Base-by-base conservation (phyloP, 1,284 basidiomycete genomes). In the Kwoniella shivajii region DNA sequence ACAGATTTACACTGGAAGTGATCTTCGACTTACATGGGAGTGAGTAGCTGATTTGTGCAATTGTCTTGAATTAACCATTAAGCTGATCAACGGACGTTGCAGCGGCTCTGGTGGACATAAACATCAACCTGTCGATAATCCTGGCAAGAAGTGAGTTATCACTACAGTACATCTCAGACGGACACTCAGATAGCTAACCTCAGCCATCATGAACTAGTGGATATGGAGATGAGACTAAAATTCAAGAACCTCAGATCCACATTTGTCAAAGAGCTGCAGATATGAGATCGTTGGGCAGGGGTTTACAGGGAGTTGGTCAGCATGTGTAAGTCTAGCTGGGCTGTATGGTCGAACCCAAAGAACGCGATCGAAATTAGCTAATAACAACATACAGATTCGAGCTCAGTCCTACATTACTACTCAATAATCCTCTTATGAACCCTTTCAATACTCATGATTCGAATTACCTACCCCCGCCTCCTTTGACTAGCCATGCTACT, bases 21-120 rank as follows among this genome's bases (percentile, higher is more conserved):
- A 96, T 66, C 81, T 96, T 20, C 85, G 88, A 16, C 92, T 89
- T 69, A 85, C 92, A 10, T 96, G 89, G 90, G 90, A 92, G 72
- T 73, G 58, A 67, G 70, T 66, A 22, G 14, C 24, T 38, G 24
- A 7, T 26, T 45, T 1, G 7, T 11, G 37, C 29, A 38, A 30
- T 34, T 6, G 29, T 18, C 14, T 10, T 29, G 24, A 38, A 13
- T 18, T 37, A 22, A 2, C 10, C 9, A 20, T 33, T 0, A 16
- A 13, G 47, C 27, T 49, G 39, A 41, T 31, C 2, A 31, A n/a
- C 29, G 13, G 9, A 18, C 34, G 37, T 3, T 50, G 27, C 43
- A 72, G 72, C 48, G 72, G 72, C n/a, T 76, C 71, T 2, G 74
- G 75, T 24, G 70, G 75, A n/a, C 66, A 65, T 54, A 57, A 61